phyloP scores from a whole-genome alignment of 2,329 filamentous ascomycete genomes.

The Madurella mycetomatis region DNA sequence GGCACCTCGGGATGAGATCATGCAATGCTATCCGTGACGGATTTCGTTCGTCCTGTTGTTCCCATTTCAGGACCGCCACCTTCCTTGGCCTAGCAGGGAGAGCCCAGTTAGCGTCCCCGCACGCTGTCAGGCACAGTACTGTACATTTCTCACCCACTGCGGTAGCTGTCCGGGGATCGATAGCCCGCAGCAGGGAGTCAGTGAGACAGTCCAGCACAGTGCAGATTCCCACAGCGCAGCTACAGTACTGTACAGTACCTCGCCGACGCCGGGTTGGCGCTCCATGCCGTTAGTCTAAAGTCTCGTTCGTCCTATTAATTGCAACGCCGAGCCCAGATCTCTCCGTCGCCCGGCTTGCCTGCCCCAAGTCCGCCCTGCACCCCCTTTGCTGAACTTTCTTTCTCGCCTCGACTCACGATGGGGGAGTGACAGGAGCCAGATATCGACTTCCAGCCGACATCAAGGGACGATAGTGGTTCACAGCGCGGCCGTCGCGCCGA shows the following conservation, averaged over 20 bases:
- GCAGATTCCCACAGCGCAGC: no score
- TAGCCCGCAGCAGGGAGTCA: slow-evolving; percentile 1
- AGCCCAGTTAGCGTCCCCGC: slow-evolving; percentile 13
- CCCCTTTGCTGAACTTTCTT: not conserved
- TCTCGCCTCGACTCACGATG: not conserved
- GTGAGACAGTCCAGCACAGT: no score
- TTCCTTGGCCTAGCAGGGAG: not conserved
- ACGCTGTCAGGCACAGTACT: not conserved
- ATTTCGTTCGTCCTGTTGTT: not conserved
- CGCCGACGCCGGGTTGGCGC: slow-evolving; percentile 10
- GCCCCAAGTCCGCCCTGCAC: not conserved
- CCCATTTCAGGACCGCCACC: not conserved
- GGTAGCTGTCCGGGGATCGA: slow-evolving; percentile 1
- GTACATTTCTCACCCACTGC: no score
- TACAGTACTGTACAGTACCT: not conserved
- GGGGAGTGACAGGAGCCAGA: not conserved
- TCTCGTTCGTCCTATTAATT: slow-evolving; percentile 8
- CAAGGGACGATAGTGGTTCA: not conserved
- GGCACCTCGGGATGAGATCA: not conserved
- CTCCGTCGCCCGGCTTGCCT: not conserved
- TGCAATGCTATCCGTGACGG: no score
- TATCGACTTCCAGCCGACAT: slow-evolving; percentile 1
- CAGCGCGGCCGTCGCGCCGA: not conserved
- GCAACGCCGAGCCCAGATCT: slow-evolving; percentile 8
- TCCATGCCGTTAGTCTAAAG: slow-evolving; percentile 10